phyloP scores from a whole-genome alignment of 148 eudicot genomes.

The Rheum nobile region DNA sequence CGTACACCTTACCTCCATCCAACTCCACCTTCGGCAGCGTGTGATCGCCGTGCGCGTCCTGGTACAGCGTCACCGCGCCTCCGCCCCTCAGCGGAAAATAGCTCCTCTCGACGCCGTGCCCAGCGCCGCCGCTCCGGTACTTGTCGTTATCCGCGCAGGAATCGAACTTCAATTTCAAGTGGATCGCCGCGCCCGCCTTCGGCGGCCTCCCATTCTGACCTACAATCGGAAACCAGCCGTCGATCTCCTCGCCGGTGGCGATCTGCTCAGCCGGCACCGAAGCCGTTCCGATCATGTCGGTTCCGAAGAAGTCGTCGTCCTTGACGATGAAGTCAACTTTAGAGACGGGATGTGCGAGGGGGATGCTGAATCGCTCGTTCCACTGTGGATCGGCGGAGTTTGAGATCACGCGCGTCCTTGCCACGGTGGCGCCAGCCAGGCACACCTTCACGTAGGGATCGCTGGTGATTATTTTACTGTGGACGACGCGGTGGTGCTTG shows the following conservation, averaged over 20 bases:
- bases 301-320: constrained; percentile 76
- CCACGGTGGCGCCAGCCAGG: constrained; percentile 65
- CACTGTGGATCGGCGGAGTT: constrained; percentile 51
- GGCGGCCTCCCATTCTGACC: constrained; percentile 42
- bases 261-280: constrained; percentile 35
- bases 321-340: constrained; percentile 55
- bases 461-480: constrained; percentile 61
- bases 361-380: constrained; percentile 65
- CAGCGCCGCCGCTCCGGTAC: constrained; percentile 10
- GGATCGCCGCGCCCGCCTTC: constrained; percentile 46
- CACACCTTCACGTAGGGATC: constrained; percentile 91
- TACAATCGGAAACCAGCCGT: constrained; percentile 60
- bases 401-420: constrained; percentile 64
- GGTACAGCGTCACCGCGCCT: constrained; percentile 61
- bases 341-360: constrained; percentile 65
- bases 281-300: constrained; percentile 62
- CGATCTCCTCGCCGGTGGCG: constrained; percentile 32
- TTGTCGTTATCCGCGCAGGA: constrained; percentile 23
- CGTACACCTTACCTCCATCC: constrained; percentile 27
- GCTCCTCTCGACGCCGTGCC: constrained; percentile 31
- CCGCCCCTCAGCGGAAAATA: constrained; percentile 74
- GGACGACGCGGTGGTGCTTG: neutral
- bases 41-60: constrained; percentile 68
- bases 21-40: constrained; percentile 46
- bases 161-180: constrained; percentile 32